These are phyloP conservation scores for Microdochium nivale DNA, from an alignment of 2,329 filamentous ascomycete genomes.

Conservation along the genomic window DNA sequence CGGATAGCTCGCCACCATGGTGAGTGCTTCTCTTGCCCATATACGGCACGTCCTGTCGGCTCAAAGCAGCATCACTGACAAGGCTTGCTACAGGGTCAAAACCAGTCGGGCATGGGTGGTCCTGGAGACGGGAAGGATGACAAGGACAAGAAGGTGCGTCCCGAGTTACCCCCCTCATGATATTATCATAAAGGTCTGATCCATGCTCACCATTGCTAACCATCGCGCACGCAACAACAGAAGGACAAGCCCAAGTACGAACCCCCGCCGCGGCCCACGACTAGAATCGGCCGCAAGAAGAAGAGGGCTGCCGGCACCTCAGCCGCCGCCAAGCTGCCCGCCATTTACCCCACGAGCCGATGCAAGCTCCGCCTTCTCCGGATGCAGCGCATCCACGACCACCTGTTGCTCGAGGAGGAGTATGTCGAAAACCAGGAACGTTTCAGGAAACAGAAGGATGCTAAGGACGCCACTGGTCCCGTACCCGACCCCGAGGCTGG, in stretches of 20 bases:
- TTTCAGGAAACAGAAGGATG: constrained; percentile 82
- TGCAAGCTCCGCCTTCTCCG: constrained; percentile 95
- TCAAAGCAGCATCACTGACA: background rate
- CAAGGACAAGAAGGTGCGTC: constrained; percentile 86
- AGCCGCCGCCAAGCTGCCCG: constrained; percentile 88
- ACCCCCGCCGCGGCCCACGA: constrained; percentile 92
- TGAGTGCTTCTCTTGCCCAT: background rate
- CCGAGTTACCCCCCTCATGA: background rate
- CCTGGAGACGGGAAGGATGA: constrained; percentile 72
- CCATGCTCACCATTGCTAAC: background rate
- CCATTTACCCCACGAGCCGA: constrained; percentile 88
- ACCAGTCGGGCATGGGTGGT: constrained; percentile 76
- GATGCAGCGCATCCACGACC: constrained; percentile 98
- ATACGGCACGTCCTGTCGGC: background rate
- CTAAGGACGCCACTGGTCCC: constrained; percentile 58
- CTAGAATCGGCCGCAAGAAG: constrained; percentile 96
- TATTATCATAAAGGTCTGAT: background rate
- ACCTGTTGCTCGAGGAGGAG: constrained; percentile 92
- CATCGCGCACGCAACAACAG: constrained; percentile 33
- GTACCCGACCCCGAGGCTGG: constrained; percentile 62
- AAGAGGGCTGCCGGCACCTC: constrained; percentile 90
- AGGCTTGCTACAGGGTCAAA: constrained; percentile 54
- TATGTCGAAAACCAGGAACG: constrained; percentile 99
- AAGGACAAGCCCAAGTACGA: constrained; percentile 99
- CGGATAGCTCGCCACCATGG: constrained; percentile 5